Conservation (phyloP, 2,329 filamentous ascomycete genomes). For the Monilinia fructicola region DNA sequence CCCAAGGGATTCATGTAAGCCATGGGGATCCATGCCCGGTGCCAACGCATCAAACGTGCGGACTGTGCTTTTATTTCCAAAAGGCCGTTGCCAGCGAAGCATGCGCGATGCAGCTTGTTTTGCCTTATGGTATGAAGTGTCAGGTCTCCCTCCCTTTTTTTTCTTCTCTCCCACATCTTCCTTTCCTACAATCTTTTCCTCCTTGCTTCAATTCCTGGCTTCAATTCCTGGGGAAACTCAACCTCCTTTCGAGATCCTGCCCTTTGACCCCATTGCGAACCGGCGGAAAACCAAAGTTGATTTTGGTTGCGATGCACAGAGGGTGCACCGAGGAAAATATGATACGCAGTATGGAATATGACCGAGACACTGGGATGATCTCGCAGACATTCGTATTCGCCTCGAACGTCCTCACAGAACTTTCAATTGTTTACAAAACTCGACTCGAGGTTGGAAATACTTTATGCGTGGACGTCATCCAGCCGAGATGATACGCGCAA, state of each 20-base stretch:
- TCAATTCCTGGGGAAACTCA: not conserved
- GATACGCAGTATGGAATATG: not conserved
- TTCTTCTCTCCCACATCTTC: not conserved
- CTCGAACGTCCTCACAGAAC: not conserved
- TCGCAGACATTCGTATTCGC: not conserved
- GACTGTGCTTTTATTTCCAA: constrained; percentile 19
- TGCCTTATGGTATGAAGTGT: constrained; percentile 3
- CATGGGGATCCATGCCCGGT: constrained; percentile 23
- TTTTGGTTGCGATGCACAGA: not conserved
- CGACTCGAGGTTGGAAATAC: not conserved
- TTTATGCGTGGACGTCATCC: not conserved
- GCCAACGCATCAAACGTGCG: constrained; percentile 37
- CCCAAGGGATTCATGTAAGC: constrained; percentile 19
- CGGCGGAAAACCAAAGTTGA: not conserved
- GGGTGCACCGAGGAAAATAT: not conserved
- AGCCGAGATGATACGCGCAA: not conserved
- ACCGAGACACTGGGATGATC: not conserved
- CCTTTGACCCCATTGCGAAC: not conserved
- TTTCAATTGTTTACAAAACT: not conserved
- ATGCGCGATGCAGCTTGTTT: constrained; percentile 10
- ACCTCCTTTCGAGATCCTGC: not conserved
- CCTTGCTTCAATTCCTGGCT: not conserved
- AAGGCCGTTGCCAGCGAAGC: constrained; percentile 18
- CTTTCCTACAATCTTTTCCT: not conserved
- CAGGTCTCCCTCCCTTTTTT: not conserved